Evolutionary conservation across 2,329 filamentous ascomycete genomes (phyloP).

Genomic region (Eurotiales sp.): DNA sequence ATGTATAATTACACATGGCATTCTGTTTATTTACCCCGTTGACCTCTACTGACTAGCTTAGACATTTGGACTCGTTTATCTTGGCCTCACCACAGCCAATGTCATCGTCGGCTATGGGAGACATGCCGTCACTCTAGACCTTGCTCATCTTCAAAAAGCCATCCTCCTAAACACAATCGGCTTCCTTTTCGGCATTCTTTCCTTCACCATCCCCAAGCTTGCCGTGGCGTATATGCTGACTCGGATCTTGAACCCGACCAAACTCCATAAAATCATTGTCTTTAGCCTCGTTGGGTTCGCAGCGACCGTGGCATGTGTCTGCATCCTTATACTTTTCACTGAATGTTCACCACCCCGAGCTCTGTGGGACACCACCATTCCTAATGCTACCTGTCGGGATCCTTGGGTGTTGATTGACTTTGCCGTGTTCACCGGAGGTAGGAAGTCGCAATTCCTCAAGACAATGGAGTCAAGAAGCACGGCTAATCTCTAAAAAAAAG

Average conservation of each 20-base stretch:
- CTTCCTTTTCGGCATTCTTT: constrained; percentile 24
- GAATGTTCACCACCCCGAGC: constrained; percentile 36
- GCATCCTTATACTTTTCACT: constrained; percentile 37
- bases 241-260: constrained; percentile 21
- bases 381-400: constrained; percentile 30
- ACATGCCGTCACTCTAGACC: constrained; percentile 31
- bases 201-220: constrained; percentile 23
- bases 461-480: not conserved
- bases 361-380: constrained; percentile 33
- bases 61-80: constrained; percentile 33
- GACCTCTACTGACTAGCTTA: constrained; percentile 14
- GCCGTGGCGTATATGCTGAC: constrained; percentile 22
- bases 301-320: constrained; percentile 26
- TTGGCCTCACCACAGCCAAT: constrained; percentile 31
- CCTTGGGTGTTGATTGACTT: constrained; percentile 34
- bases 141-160: constrained; percentile 18
- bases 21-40: not conserved
- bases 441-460: too few species aligned
- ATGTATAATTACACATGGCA: too few species aligned
- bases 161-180: constrained; percentile 21
- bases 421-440: constrained; percentile 37
- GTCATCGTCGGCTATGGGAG: constrained; percentile 38
- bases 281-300: constrained; percentile 27
- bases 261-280: constrained; percentile 15
- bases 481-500: too few species aligned